Conservation (phyloP, 805 yeast genomes). For the Metschnikowia colocasiae region DNA sequence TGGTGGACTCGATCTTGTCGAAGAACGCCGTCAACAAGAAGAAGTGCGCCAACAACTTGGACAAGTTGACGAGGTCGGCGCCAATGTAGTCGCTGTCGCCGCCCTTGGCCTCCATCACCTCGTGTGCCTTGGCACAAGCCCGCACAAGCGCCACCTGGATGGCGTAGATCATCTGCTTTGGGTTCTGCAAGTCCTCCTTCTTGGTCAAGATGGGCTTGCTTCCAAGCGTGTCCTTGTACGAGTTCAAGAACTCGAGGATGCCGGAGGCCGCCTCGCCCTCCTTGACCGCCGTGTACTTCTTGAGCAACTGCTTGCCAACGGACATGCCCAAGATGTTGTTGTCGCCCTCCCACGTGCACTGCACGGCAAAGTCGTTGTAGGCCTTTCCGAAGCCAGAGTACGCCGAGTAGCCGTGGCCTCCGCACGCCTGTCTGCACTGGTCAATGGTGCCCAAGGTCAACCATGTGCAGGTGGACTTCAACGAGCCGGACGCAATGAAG, state of each 20-base stretch:
- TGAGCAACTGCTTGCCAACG: slow-evolving; percentile 74
- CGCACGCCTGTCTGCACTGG: slow-evolving; percentile 89
- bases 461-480: slow-evolving; percentile 91
- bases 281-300: slow-evolving; percentile 39
- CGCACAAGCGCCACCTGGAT: slow-evolving; percentile 39
- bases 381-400: slow-evolving; percentile 89
- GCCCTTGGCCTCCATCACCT: slow-evolving; percentile 29
- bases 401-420: slow-evolving; percentile 95
- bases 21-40: slow-evolving; percentile 42
- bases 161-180: slow-evolving; percentile 22
- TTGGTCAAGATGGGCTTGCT: slow-evolving; percentile 28
- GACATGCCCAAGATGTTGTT: slow-evolving; percentile 82
- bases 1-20: slow-evolving; percentile 31
- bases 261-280: slow-evolving; percentile 42
- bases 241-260: slow-evolving; percentile 42
- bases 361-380: slow-evolving; percentile 92
- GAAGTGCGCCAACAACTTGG: slow-evolving; percentile 50
- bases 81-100: slow-evolving; percentile 47
- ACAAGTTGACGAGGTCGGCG: slow-evolving; percentile 42
- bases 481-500: slow-evolving; percentile 80
- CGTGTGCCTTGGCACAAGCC: slow-evolving; percentile 29
- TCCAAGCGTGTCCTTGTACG: slow-evolving; percentile 25
- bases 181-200: slow-evolving; percentile 20
- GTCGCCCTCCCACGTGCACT: slow-evolving; percentile 98
- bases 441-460: slow-evolving; percentile 73